Evolutionary conservation across 2,329 filamentous ascomycete genomes (phyloP), one percentile per base, ranked within the genome.

Genomic region (Aureobasidium sp.): DNA sequence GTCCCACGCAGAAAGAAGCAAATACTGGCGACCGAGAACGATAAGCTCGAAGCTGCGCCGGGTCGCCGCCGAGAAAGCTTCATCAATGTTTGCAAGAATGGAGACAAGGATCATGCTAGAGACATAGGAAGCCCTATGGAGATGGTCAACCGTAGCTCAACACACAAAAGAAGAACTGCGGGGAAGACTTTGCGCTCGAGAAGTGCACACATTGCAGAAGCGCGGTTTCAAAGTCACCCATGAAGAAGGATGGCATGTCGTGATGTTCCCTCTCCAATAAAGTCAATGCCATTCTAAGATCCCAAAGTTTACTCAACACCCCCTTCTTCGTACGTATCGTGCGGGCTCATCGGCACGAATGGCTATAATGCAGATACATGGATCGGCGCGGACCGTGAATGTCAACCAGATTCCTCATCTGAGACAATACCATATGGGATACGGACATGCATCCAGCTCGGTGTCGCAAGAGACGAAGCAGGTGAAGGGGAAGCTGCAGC

Each of bases 371-470:
- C 23, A 47, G 55, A 47, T 58, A 46, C 13, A 46, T 42, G 57
- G 57, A 60, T 60, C 57, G 57, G 57, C 57, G 57, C 57, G 57
- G 57, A 60, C 57, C 57, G 57, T 51, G 17, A 48, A 60, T 34
- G 57, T 60, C 57, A 60, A 51, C 57, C 57, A 47, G 36, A 42
- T 36, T 42, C 42, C 23, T 60, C 41, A 8, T 42, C 46, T 60
- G 36, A 60, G 57, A 60, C 46, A 59, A 26, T 46, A 37, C 34
- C 34, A 37, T 37, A n/a, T 27, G 26, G 46, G n/a, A 13, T 15
- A n/a, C 26, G 26, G 27, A 29, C 23, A 17, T 17, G 46, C 46
- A 48, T 29, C 7, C 46, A 48, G 46, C 46, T 48, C 26, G 46
- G 23, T 34, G 41, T 57, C 37, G 46, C 36, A 29, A 15, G 32